Conservation (phyloP, 1,139 yeast species). For the Torulaspora pretoriensis region DNA sequence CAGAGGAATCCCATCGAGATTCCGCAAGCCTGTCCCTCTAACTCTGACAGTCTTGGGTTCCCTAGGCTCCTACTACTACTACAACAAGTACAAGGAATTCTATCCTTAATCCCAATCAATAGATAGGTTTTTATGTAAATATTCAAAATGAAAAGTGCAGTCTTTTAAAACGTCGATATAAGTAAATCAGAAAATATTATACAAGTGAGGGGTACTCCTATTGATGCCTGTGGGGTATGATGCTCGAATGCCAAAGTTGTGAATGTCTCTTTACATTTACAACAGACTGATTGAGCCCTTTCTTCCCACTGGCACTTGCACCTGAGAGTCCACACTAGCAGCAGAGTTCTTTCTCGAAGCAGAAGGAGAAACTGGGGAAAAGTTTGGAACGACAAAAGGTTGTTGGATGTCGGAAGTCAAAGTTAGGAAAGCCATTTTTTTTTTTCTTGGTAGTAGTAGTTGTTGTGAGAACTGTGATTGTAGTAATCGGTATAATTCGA, state of each 20-base stretch:
- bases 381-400: conserved; percentile 62
- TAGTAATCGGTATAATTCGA: background rate
- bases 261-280: conserved; percentile 2
- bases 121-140: background rate
- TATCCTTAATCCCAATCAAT: conserved; percentile 33
- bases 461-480: background rate
- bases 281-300: conserved; percentile 17
- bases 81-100: conserved; percentile 66
- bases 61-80: conserved; percentile 63
- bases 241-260: background rate
- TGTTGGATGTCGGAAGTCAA: conserved; percentile 53
- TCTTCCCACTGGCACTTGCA: conserved; percentile 13
- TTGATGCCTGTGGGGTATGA: background rate
- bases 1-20: conserved; percentile 56
- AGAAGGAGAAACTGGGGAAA: conserved; percentile 51
- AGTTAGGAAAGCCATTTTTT: conserved; percentile 44
- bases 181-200: background rate
- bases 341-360: conserved; percentile 30
- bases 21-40: conserved; percentile 74
- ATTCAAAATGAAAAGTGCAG: background rate
- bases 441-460: conserved; percentile 6
- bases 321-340: conserved; percentile 16
- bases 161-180: background rate
- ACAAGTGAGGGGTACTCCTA: conserved; percentile 1
- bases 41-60: conserved; percentile 62